Percentiles rank a stretch among this genome's conserved stretches.
These are phyloP conservation scores for Crataegus laevigata DNA, from an alignment of 306 rosid genomes.

Conservation along the genomic window DNA sequence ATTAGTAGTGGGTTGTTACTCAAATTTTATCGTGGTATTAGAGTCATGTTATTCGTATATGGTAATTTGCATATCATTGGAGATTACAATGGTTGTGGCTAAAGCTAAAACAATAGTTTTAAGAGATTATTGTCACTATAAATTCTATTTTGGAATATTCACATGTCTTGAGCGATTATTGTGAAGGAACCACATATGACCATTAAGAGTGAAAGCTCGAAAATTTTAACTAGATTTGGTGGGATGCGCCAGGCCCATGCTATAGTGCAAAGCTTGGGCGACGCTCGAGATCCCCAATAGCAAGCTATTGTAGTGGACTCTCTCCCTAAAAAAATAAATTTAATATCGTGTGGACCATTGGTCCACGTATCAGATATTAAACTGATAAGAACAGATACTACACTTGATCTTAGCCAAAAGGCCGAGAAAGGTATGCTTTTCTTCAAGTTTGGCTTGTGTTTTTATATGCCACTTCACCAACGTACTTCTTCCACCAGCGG, in stretches of 20 bases:
- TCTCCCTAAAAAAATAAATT: background rate
- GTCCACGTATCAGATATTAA: background rate
- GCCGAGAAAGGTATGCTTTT: background rate
- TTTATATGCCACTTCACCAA: background rate
- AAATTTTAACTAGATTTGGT: background rate
- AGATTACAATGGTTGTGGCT: too few relatives aligned
- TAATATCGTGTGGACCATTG: background rate
- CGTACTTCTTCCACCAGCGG: background rate
- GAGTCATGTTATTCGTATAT: background rate
- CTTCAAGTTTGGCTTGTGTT: accelerated
- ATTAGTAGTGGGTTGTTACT: background rate
- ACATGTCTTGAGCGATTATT: too few relatives aligned
- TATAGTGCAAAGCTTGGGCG: background rate
- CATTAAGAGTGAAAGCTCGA: too few relatives aligned
- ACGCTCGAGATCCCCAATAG: background rate
- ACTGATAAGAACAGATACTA: background rate
- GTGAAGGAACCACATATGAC: too few relatives aligned
- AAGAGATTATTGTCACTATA: too few relatives aligned
- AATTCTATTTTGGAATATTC: too few relatives aligned
- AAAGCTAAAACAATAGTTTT: too few relatives aligned
- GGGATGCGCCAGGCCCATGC: background rate
- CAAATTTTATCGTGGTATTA: background rate
- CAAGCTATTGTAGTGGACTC: accelerated
- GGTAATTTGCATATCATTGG: too few relatives aligned
- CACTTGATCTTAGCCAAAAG: background rate